A percentile compares a stretch with the other conserved stretches of the same genome.
phyloP scores from a whole-genome alignment of 2,329 filamentous ascomycete genomes.

The Paecilomyces fulvus region DNA sequence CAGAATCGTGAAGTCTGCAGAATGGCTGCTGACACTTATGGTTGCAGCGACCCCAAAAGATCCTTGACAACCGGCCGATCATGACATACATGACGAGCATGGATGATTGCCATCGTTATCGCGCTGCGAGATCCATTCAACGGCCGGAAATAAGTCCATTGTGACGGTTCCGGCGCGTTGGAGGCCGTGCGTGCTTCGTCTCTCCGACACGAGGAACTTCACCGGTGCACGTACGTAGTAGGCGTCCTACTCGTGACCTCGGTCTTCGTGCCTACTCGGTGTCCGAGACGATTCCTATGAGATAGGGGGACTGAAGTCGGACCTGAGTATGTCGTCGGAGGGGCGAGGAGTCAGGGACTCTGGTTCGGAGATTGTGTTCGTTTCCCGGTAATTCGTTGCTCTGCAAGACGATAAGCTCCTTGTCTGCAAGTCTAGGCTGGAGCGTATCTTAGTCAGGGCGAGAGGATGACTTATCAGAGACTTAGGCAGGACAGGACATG shows the following conservation, averaged over 20 bases:
- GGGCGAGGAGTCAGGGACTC: neutral
- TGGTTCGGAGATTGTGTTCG: neutral
- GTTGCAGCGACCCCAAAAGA: no score
- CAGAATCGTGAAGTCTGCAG: neutral
- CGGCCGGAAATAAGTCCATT: neutral
- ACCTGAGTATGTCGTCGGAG: neutral
- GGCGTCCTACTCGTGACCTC: neutral
- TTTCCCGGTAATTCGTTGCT: neutral
- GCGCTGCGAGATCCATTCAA: neutral
- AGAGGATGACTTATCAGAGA: neutral
- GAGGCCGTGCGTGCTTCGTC: neutral
- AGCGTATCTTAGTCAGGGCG: no score
- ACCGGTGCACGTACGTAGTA: neutral
- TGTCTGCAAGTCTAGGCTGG: no score
- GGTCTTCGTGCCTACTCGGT: neutral
- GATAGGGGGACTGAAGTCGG: neutral
- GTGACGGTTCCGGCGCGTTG: neutral
- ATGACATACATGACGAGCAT: neutral
- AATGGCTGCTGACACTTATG: neutral
- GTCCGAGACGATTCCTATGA: neutral
- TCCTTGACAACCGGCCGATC: neutral
- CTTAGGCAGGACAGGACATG: neutral
- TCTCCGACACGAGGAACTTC: neutral
- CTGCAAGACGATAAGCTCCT: no score
- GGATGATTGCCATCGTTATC: neutral